A percentile compares a stretch with the other conserved stretches of the same genome.
Evolutionary conservation across 1,139 yeast species (phyloP).

Genomic region (Yarrowia galli): DNA sequence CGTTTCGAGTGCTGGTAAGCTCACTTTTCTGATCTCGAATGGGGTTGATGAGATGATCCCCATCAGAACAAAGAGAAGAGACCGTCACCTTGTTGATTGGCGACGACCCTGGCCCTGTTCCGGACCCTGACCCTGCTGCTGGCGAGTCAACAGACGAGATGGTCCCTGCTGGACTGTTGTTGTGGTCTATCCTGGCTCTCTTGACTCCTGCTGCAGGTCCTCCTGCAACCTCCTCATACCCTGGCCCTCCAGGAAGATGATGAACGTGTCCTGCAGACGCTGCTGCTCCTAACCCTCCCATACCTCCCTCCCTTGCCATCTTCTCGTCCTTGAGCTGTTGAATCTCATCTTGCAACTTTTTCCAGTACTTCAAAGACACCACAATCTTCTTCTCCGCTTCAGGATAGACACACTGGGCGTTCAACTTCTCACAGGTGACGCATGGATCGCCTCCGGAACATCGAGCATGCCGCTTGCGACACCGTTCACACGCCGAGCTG

Average conservation of each 20-base stretch:
- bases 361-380: conserved; percentile 75
- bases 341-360: conserved; percentile 69
- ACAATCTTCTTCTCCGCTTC: conserved; percentile 82
- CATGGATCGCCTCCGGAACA: conserved; percentile 88
- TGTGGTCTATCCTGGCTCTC: no score
- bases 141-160: no score
- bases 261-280: no score
- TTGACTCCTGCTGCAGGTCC: no score
- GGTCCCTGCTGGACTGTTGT: no score
- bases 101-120: neutral
- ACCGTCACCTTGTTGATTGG: conserved; percentile 10
- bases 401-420: conserved; percentile 71
- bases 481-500: conserved; percentile 61
- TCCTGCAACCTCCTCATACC: no score
- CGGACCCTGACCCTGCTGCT: neutral
- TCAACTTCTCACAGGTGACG: conserved; percentile 65
- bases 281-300: neutral
- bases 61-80: conserved; percentile 9
- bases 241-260: no score
- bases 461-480: conserved; percentile 76
- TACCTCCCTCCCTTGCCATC: neutral
- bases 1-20: conserved; percentile 16
- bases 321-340: conserved; percentile 10
- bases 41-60: conserved; percentile 18
- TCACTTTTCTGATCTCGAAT: conserved; percentile 14